Evolutionary conservation across 2,329 filamentous ascomycete genomes (phyloP).

Genomic region (Cyphellophora europaea): DNA sequence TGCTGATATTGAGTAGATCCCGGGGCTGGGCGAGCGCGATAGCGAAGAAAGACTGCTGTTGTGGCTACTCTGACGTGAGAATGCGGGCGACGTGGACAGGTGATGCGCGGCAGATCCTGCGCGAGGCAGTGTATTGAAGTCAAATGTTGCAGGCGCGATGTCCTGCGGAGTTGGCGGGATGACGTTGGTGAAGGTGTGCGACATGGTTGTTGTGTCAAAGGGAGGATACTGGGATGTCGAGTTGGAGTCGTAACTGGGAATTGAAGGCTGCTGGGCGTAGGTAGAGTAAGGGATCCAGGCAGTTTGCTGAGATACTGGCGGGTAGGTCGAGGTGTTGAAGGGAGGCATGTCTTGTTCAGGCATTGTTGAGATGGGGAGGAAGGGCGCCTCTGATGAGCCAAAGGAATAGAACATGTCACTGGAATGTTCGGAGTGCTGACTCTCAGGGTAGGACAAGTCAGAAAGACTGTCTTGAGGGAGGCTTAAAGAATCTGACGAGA

Average conservation of each 20-base stretch:
- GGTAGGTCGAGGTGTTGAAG: slow-evolving; percentile 8
- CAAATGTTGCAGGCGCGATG: slow-evolving; percentile 11
- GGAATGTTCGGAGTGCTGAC: slow-evolving; percentile 10
- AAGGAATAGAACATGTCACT: slow-evolving; percentile 13
- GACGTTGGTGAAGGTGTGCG: slow-evolving; percentile 11
- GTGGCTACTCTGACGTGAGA: slow-evolving; percentile 12
- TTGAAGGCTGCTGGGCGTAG: slow-evolving; percentile 10
- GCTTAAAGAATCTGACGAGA: slow-evolving; percentile 14
- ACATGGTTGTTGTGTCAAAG: slow-evolving; percentile 4
- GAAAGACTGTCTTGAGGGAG: slow-evolving; percentile 6
- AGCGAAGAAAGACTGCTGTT: slow-evolving; percentile 13
- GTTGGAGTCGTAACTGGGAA: slow-evolving; percentile 13
- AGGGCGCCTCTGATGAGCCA: slow-evolving; percentile 11
- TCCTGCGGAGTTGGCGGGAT: slow-evolving; percentile 18
- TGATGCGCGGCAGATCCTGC: slow-evolving; percentile 9
- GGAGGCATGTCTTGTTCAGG: slow-evolving; percentile 10
- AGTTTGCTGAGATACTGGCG: slow-evolving; percentile 7
- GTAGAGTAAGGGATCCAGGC: slow-evolving; percentile 14
- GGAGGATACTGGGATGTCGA: slow-evolving; percentile 5
- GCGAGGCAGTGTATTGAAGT: slow-evolving; percentile 13
- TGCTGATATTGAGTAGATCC: slow-evolving; percentile 4
- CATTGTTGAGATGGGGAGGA: slow-evolving; percentile 13
- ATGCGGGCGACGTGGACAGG: slow-evolving; percentile 11
- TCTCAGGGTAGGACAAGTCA: slow-evolving; percentile 8
- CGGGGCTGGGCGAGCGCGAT: slow-evolving; percentile 17